Percentiles rank a stretch among this genome's conserved stretches.
These are phyloP conservation scores for Metschnikowia sp. DNA, from an alignment of 805 yeast species.

Conservation along the genomic window DNA sequence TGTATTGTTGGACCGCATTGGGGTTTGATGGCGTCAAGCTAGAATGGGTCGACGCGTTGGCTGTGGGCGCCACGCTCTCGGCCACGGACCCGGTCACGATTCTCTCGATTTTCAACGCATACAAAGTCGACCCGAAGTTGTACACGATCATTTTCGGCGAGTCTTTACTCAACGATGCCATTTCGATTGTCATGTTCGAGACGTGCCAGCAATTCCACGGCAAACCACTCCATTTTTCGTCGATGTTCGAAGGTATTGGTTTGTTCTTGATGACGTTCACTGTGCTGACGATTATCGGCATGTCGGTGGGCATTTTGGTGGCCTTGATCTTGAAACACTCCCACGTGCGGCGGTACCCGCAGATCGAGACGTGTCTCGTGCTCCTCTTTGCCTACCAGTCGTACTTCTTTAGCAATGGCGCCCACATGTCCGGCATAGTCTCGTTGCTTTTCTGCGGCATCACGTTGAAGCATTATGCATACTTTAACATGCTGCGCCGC, in stretches of 20 bases:
- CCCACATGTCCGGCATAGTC: conserved; percentile 99
- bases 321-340: conserved; percentile 90
- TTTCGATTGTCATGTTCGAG: conserved; percentile 97
- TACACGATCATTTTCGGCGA: conserved; percentile 98
- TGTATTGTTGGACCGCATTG: conserved; percentile 85
- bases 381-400: conserved; percentile 90
- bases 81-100: conserved; percentile 99
- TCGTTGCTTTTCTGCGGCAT: conserved; percentile 94
- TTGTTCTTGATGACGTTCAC: conserved; percentile 91
- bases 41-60: conserved; percentile 94
- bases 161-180: conserved; percentile 92
- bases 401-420: conserved; percentile 96
- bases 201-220: conserved; percentile 97
- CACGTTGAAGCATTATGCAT: conserved; percentile 94
- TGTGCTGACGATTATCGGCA: conserved; percentile 85
- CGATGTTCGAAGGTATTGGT: conserved; percentile 91
- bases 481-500: conserved; percentile 94
- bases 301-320: conserved; percentile 80
- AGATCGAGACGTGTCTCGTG: conserved; percentile 91
- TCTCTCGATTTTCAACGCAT: conserved; percentile 91
- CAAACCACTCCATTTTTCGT: conserved; percentile 62
- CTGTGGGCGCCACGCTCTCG: conserved; percentile 95
- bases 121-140: conserved; percentile 95
- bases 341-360: conserved; percentile 91
- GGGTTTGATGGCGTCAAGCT: conserved; percentile 86